Base-by-base conservation (phyloP, 1,139 yeast genomes). In the Geotrichum restrictum region DNA sequence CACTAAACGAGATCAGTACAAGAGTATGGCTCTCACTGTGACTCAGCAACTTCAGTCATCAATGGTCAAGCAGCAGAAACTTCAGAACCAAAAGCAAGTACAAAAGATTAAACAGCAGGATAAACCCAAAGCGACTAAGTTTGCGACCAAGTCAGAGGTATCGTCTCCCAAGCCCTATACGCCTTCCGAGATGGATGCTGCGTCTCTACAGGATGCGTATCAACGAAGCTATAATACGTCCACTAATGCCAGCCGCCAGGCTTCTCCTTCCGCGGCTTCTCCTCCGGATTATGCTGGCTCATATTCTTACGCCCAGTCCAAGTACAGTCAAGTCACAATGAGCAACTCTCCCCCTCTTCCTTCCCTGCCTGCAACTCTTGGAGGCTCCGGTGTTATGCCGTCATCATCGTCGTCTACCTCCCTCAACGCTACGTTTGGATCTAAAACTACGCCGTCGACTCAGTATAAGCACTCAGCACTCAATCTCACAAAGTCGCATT, bases 1-100 rank as follows among this genome's bases (percentile, higher is more conserved):
- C n/a, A 59, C 60, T 24, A 57, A 59, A 24, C 54, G 62, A 13
- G 66, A 64, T 46, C 64, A 61, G 45, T 55, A 52, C 40, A 58
- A 58, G 24, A 50, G 59, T 13, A 52, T 59, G 49, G 67, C 63
- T 22, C 53, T 62, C 33, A 58, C 59, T 13, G 52, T 64, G 27
- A 60, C 64, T 50, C 66, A 64, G 49, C 63, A 69, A 51, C 68
- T 68, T 34, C 72, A 69, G 50, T 43, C 47, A n/a, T 43, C 47
- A 8, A 8, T 43, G 38, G 39, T 43, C 3, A 43, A 43, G 29
- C 47, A 43, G 38, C 47, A 43, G 18, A 43, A 43, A 10, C 22
- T 33, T 1, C 47, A 43, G 19, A 43, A 43, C 39, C 47, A 43
- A 16, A 43, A 43, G 21, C 47, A 43, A 21, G 39, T 16, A 3